Base-by-base conservation (phyloP, 2,329 filamentous ascomycete species). In the Calcarisporium arbuscula region DNA sequence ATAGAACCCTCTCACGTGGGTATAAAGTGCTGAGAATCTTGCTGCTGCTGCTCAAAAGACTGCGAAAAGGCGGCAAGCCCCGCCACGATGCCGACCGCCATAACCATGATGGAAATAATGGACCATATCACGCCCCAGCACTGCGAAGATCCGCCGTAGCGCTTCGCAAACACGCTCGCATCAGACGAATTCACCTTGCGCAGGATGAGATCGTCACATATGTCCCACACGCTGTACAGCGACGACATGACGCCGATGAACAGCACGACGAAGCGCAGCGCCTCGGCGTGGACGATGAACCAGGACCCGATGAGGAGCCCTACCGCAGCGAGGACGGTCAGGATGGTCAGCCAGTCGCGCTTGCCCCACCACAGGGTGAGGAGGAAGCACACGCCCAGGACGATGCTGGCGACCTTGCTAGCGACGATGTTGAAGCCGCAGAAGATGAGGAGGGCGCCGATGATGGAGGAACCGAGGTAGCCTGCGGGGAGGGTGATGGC, bases 211-310 rank as follows among this genome's bases (percentile, higher is more conserved):
- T 90, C 84, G 51, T 90, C 84, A 57, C 82, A 88, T 46, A 89
- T 89, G 64, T 89, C 84, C 84, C 84, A 89, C 5, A 85, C 82
- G 44, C 80, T 85, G 58, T 89, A 89, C 2, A 89, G 70, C 3
- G 77, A 80, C 6, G 77, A 83, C 84, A 89, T 88, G 47, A 88
- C 83, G 27, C 84, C 84, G 41, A 89, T 86, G 50, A 89, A 89
- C 19, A 89, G 69, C 34, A 85, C 80, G 33, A 87, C 73, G 51
- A 82, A 89, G 39, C 82, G 67, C 55, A 89, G 58, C 5, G 83
- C 73, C 57, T 86, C 77, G 1, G 81, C 84, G 54, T 88, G 81
- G 5, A 72, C 70, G 50, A 89, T 87, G 57, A 89, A 89, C 84
- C 84, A 89, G 52, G 79, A 85, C 1, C 69, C 84, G 2, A 88